phyloP scores from a whole-genome alignment of 768 basidiomycete species.

The Leccinum arenicola region DNA sequence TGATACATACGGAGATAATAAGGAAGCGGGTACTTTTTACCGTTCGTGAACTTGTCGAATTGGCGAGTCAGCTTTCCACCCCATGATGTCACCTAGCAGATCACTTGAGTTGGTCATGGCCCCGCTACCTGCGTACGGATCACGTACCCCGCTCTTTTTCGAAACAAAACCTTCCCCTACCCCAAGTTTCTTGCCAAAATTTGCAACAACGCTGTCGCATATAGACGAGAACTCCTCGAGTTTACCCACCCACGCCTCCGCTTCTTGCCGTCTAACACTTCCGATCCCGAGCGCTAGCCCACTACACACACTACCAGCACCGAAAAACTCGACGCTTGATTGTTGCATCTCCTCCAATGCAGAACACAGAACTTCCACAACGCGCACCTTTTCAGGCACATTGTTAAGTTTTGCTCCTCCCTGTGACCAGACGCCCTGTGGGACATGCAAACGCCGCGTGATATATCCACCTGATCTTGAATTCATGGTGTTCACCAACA shows the following conservation, averaged over 20 bases:
- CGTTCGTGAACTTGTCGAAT: slow-evolving; percentile 82
- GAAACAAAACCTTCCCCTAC: slow-evolving; percentile 84
- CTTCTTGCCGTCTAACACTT: slow-evolving; percentile 73
- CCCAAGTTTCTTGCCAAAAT: slow-evolving; percentile 85
- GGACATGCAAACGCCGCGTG: slow-evolving; percentile 82
- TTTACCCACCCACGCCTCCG: slow-evolving; percentile 71
- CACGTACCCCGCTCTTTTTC: slow-evolving; percentile 67
- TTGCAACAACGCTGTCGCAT: slow-evolving; percentile 76
- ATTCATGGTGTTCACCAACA: slow-evolving; percentile 75
- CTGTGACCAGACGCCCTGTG: slow-evolving; percentile 88
- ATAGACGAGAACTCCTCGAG: slow-evolving; percentile 78
- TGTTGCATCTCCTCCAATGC: slow-evolving; percentile 78
- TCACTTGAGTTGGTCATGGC: slow-evolving; percentile 11
- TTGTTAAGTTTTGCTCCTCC: slow-evolving; percentile 83
- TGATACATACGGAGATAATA: slow-evolving; percentile 3
- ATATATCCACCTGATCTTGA: slow-evolving; percentile 84
- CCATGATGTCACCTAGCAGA: slow-evolving; percentile 57
- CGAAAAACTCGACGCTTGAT: slow-evolving; percentile 71
- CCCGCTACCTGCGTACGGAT: not conserved
- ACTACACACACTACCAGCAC: slow-evolving; percentile 74
- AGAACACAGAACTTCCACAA: slow-evolving; percentile 73
- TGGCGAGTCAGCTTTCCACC: slow-evolving; percentile 69
- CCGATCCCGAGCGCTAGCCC: slow-evolving; percentile 74
- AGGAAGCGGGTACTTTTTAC: slow-evolving; percentile 68
- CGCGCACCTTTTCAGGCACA: slow-evolving; percentile 80